Evolutionary conservation across 208 protist genomes (phyloP), one percentile per base, ranked within the genome.

Genomic region (Acanthamoeba triangularis): DNA sequence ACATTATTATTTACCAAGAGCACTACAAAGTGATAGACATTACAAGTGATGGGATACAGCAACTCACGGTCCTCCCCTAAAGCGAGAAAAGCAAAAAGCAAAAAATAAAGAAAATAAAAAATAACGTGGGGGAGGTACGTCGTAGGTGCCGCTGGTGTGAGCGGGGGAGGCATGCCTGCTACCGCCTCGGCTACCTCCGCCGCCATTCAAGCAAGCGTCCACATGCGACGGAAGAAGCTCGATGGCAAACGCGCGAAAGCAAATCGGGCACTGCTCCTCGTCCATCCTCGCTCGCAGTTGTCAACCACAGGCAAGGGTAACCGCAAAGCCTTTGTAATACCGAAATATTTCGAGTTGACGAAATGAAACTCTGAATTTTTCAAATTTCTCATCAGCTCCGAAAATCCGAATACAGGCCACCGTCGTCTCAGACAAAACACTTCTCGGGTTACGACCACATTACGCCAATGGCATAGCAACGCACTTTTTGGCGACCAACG

Each of bases 211-310:
- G 37, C 74, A 90, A 28, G 82, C 54, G 49, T 59, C 82, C 8
- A 65, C 82, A 28, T 90, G 82, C 11, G 47, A 33, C 11, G 82
- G 82, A 13, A 90, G 33, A 0, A 67, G 82, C 52, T 59, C 82
- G 49, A 67, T 67, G 82, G 82, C 47, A 25, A 90, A 90, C 49
- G 82, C 63, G 0, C 30, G 47, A 41, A 90, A 90, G 49, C 82
- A 90, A 59, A 90, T 67, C 5, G 82, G 82, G 25, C 82, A 90
- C 47, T 33, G 82, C 28, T 65, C 33, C 11, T 65, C 47, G 47
- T 90, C 82, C 82, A 90, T 90, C 54, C 47, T 56, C 59, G 7
- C 52, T 59, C 16, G 16, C 52, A 59, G 52, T n/a, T n/a, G n/a
- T n/a, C n/a, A n/a, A n/a, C n/a, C n/a, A n/a, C n/a, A n/a, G n/a